These are phyloP conservation scores for Colletotrichum karsti DNA, from an alignment of 2,329 filamentous ascomycete genomes.

Conservation along the genomic window DNA sequence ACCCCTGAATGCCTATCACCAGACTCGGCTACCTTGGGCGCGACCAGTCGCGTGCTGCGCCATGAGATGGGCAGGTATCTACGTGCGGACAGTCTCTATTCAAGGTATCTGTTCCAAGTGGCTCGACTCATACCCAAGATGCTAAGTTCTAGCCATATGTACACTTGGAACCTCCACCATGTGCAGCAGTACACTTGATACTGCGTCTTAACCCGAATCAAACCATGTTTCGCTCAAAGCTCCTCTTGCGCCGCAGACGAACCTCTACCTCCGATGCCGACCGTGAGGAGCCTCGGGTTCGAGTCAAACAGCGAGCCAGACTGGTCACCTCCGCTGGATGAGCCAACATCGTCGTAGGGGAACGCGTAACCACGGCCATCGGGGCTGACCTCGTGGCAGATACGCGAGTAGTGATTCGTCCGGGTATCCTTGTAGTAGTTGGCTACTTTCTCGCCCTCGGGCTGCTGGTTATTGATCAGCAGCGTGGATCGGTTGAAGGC, in stretches of 20 bases:
- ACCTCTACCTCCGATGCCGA: conserved; percentile 60
- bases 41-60: too few relatives aligned
- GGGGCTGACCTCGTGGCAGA: conserved; percentile 68
- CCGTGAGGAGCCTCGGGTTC: conserved; percentile 62
- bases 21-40: too few relatives aligned
- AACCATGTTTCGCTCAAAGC: background rate
- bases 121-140: background rate
- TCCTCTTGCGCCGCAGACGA: background rate
- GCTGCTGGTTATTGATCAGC: conserved; percentile 59
- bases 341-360: conserved; percentile 75
- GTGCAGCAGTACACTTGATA: background rate
- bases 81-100: too few relatives aligned
- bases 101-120: too few relatives aligned
- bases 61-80: too few relatives aligned
- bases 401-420: conserved; percentile 74
- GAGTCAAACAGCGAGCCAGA: conserved; percentile 69
- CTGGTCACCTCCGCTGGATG: conserved; percentile 63
- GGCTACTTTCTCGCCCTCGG: conserved; percentile 55
- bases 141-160: too few relatives aligned
- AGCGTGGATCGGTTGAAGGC: conserved; percentile 80
- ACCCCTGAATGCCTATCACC: too few relatives aligned
- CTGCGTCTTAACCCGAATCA: background rate
- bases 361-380: conserved; percentile 74
- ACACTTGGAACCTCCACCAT: too few relatives aligned
- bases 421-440: conserved; percentile 61